Evolutionary conservation across 768 basidiomycete species (phyloP), one percentile per base, ranked within the genome.

Genomic region (Lactifluus hygrophoroides): DNA sequence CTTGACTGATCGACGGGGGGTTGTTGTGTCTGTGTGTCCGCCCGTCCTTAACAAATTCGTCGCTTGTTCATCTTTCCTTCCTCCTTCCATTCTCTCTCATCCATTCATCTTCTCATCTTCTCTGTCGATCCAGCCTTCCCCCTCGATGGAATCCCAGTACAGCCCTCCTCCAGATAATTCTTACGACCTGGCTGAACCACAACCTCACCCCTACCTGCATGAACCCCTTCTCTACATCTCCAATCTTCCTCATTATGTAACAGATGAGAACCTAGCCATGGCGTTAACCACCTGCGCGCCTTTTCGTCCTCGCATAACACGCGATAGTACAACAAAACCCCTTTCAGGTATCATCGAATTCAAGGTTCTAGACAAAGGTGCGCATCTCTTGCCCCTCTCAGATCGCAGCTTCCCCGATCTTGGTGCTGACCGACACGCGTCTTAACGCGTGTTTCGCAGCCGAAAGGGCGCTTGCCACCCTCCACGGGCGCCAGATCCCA

Each of bases 391-490:
- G 16, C 40, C 23, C 38, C 30, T 48, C 45, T 64, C 47, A 37
- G 44, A 46, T 23, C 40, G 11, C 60, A 48, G 27, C 37, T 35
- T 30, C 34, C 44, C n/a, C 30, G 25, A 32, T 50, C 25, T 37
- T 43, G 43, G 11, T n/a, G 8, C 45, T 50, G 21, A 45, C 51
- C 51, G 45, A 43, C 17, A 43, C 56, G 48, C 51, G 44, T 51
- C 40, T 61, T 21, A 56, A 63, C 53, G 61, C 61, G 63, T 54
- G 50, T 52, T 47, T 53, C 54, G 17, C 72, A 93, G 92, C 92
- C 62, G 90, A 93, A 73, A 93, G 91, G 71, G 92, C 92, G 14
- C 77, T 94, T 25, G 85, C 90, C 14, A 92, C 86, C 10, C 76
- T 94, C 47, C 87, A 92, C 70, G 80, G 82, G 63, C 85, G 87